phyloP scores from a whole-genome alignment of 257 asterid genomes.

The Paulownia fortunei region DNA sequence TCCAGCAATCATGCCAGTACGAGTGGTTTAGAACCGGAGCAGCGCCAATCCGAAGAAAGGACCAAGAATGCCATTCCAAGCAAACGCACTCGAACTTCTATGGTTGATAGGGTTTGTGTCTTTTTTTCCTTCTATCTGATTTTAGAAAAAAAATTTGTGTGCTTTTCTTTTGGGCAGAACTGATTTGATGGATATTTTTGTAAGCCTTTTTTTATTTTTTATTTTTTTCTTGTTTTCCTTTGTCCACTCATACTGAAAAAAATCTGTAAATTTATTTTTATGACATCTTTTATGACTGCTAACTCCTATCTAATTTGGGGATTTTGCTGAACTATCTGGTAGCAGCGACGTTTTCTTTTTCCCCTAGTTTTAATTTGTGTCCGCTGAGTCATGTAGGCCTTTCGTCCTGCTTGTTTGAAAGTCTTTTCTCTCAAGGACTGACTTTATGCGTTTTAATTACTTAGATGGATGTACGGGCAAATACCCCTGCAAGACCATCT shows the following conservation, averaged over 20 bases:
- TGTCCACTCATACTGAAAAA: not conserved
- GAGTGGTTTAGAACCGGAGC: slow-evolving; percentile 75
- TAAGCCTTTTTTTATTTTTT: not conserved
- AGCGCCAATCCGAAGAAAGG: slow-evolving; percentile 73
- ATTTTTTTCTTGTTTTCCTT: no score
- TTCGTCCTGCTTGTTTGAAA: slow-evolving; percentile 25
- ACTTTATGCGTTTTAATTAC: slow-evolving; percentile 35
- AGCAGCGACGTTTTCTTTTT: slow-evolving; percentile 10
- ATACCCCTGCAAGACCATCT: slow-evolving; percentile 60
- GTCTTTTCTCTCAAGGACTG: slow-evolving; percentile 32
- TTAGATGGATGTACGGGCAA: slow-evolving; percentile 71
- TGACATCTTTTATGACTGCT: slow-evolving; percentile 15
- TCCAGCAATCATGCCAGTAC: slow-evolving; percentile 64
- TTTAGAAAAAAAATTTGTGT: not conserved
- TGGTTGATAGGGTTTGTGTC: slow-evolving; percentile 75
- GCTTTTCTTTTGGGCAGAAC: not conserved
- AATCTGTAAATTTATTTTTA: not conserved
- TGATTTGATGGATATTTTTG: not conserved
- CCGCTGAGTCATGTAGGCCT: slow-evolving; percentile 16
- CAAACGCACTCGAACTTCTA: slow-evolving; percentile 93
- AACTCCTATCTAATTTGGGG: slow-evolving; percentile 22
- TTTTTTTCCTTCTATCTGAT: not conserved
- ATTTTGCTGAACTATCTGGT: slow-evolving; percentile 22
- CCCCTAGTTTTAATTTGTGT: slow-evolving; percentile 20
- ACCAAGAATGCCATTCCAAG: slow-evolving; percentile 64